Evolutionary conservation across 2,329 filamentous ascomycete genomes (phyloP).

Genomic region (Colletotrichum tropicicola): DNA sequence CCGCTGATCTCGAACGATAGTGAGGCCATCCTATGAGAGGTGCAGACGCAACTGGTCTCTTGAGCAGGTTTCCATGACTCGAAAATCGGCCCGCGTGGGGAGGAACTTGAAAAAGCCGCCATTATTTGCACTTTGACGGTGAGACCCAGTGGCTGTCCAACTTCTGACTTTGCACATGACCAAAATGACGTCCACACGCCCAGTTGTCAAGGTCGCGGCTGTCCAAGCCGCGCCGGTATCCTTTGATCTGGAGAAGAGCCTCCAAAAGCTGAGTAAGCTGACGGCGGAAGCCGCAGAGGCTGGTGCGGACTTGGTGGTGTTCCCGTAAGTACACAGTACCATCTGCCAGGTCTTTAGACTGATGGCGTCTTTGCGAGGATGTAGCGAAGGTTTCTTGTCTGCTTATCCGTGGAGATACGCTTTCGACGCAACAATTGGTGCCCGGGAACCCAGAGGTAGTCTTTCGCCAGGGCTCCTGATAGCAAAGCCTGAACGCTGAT

Average conservation of each 20-base stretch:
- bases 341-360: not conserved
- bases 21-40: not conserved
- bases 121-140: not conserved
- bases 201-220: conserved; percentile 46
- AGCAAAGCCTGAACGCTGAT: not conserved
- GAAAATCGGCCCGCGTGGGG: not conserved
- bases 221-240: conserved; percentile 50
- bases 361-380: not conserved
- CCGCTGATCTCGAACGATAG: not conserved
- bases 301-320: conserved; percentile 49
- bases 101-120: conserved; percentile 3
- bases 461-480: not conserved
- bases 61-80: not conserved
- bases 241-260: conserved; percentile 46
- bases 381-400: conserved; percentile 48
- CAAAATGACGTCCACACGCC: conserved; percentile 18
- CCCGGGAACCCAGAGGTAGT: conserved; percentile 47
- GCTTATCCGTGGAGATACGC: conserved; percentile 53
- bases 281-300: conserved; percentile 43
- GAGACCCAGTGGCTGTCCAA: not conserved
- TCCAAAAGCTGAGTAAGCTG: conserved; percentile 44
- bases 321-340: conserved; percentile 43
- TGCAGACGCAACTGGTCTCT: not conserved
- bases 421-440: conserved; percentile 51
- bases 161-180: not conserved